Evolutionary conservation across 768 basidiomycete species (phyloP).

Genomic region (Porphyrellus cyaneotinctus): DNA sequence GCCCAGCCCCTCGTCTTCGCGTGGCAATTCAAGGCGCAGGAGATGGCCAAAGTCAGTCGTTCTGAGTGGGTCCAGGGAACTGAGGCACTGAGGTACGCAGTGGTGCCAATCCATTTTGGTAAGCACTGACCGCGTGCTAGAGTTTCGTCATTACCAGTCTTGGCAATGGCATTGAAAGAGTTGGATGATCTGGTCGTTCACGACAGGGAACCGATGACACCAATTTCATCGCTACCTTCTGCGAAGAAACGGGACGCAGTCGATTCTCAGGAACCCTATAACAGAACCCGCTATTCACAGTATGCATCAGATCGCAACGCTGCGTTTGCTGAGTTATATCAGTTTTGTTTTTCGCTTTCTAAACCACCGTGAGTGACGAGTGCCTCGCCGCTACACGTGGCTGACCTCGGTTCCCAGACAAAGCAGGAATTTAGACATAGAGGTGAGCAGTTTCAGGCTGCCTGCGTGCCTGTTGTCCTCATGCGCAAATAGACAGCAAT

Average conservation of each 20-base stretch:
- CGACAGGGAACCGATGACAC: conserved; percentile 37
- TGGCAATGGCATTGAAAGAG: conserved; percentile 53
- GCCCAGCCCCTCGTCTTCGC: conserved; percentile 66
- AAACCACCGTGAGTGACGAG: conserved; percentile 60
- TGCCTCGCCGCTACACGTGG: neutral
- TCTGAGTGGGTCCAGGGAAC: conserved; percentile 69
- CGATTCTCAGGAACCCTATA: conserved; percentile 45
- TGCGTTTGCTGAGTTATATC: conserved; percentile 63
- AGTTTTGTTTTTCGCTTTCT: conserved; percentile 64
- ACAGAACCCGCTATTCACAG: conserved; percentile 45
- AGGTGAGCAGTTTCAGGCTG: conserved; percentile 42
- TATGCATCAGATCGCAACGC: conserved; percentile 47
- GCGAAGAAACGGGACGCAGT: conserved; percentile 32
- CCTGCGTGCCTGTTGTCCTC: neutral
- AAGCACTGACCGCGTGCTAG: conserved; percentile 28
- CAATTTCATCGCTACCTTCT: conserved; percentile 17
- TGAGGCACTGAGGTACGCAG: conserved; percentile 40
- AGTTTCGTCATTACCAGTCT: conserved; percentile 44
- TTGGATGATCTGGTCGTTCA: conserved; percentile 60
- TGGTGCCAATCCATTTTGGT: neutral
- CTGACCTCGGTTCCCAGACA: conserved; percentile 39
- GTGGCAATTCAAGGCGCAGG: conserved; percentile 67
- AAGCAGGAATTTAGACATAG: conserved; percentile 77
- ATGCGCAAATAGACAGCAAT: conserved; percentile 50
- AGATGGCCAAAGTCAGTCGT: conserved; percentile 69